Percentiles rank a stretch among this genome's conserved stretches.
These are phyloP conservation scores for Gossypium gossypioides DNA, from an alignment of 441 rosid species.

Conservation along the genomic window DNA sequence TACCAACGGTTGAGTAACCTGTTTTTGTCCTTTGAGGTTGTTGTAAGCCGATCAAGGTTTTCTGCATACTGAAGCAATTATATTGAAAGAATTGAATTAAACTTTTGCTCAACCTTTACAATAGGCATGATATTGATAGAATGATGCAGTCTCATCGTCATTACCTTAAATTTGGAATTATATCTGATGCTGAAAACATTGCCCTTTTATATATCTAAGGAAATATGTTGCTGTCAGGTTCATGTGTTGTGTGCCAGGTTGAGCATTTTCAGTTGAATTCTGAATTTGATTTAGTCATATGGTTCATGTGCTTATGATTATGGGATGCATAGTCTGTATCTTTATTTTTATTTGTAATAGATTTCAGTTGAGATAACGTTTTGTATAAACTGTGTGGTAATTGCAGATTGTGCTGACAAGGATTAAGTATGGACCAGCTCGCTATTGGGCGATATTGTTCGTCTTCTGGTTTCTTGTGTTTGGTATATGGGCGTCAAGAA, in stretches of 20 bases:
- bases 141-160: not conserved
- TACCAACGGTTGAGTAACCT: not conserved
- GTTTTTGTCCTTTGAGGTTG: not conserved
- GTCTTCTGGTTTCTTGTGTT: conserved; percentile 96
- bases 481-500: conserved; percentile 87
- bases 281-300: not conserved
- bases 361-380: not conserved
- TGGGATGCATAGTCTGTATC: not conserved
- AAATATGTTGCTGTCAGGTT: not conserved
- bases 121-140: not conserved
- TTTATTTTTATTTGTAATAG: not conserved
- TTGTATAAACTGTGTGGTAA: conserved; percentile 3
- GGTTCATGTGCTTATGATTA: conserved; percentile 4
- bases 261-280: not conserved
- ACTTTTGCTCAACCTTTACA: not conserved
- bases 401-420: conserved; percentile 81
- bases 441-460: conserved; percentile 88
- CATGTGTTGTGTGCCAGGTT: not conserved
- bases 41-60: not conserved
- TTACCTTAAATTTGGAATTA: not conserved
- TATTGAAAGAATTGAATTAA: not conserved
- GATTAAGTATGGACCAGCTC: conserved; percentile 90
- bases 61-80: not conserved
- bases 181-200: not conserved
- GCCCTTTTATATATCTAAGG: not conserved